phyloP scores from a whole-genome alignment of 345 rosid genomes.

The Cochlearia excelsa region DNA sequence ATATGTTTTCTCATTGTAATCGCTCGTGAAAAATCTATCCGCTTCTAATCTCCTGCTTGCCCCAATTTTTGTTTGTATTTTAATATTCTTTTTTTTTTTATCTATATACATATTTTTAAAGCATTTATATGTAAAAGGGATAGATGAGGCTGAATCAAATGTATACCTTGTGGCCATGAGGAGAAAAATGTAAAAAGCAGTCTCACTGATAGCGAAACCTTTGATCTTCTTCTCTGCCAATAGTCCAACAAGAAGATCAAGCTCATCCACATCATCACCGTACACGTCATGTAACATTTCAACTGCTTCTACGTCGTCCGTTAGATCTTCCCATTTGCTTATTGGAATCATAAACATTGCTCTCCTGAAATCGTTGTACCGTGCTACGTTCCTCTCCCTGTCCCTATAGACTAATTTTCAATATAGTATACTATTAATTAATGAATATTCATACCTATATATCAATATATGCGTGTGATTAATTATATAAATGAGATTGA shows the following conservation, averaged over 20 bases:
- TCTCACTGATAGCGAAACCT: slow-evolving; percentile 67
- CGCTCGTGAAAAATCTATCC: slow-evolving; percentile 55
- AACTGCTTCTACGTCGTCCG: slow-evolving; percentile 46
- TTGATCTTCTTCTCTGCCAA: slow-evolving; percentile 64
- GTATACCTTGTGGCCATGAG: slow-evolving; percentile 54
- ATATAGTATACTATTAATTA: too few species aligned
- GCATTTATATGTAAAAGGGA: too few species aligned
- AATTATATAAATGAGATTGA: too few species aligned
- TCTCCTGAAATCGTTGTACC: slow-evolving; percentile 57
- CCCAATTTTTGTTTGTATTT: too few species aligned
- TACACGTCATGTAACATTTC: slow-evolving; percentile 46
- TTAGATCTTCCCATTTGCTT: slow-evolving; percentile 59
- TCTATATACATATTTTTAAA: not conserved
- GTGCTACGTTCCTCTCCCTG: slow-evolving; percentile 55
- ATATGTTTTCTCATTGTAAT: slow-evolving; percentile 47
- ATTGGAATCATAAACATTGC: slow-evolving; percentile 46
- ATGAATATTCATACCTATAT: too few species aligned
- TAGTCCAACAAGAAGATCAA: slow-evolving; percentile 56
- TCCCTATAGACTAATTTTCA: slow-evolving; percentile 70
- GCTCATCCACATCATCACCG: slow-evolving; percentile 48
- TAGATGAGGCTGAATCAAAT: not conserved
- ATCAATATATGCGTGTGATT: too few species aligned
- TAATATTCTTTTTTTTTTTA: too few species aligned
- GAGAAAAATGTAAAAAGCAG: slow-evolving; percentile 51
- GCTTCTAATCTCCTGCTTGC: slow-evolving; percentile 59